Percentiles rank a stretch among this genome's conserved stretches.
These are phyloP conservation scores for Pythium dissotocum DNA, from an alignment of 352 stramenopile genomes.

Conservation along the genomic window DNA sequence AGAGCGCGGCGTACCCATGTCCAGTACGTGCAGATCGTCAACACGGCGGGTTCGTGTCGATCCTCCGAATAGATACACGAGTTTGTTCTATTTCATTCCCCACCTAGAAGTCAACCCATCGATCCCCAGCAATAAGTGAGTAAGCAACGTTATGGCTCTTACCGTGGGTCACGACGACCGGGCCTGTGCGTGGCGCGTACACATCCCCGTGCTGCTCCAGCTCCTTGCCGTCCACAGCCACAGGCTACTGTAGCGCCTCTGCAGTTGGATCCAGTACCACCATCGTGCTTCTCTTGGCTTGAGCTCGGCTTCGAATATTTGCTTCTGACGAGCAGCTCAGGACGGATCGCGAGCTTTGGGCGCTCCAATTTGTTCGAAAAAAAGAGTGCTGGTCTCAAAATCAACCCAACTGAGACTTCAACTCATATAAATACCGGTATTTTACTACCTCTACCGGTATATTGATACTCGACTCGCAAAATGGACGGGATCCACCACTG, in stretches of 20 bases:
- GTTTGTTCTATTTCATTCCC: constrained; percentile 32
- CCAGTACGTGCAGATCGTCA: constrained; percentile 82
- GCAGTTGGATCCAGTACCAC: neutral
- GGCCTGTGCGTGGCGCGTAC: neutral
- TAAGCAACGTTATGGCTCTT: neutral
- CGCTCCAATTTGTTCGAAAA: too few species aligned
- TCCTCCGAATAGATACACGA: constrained; percentile 82
- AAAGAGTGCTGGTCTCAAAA: too few species aligned
- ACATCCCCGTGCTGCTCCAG: neutral
- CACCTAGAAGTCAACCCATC: constrained; percentile 3
- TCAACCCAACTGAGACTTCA: too few species aligned
- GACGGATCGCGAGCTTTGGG: too few species aligned
- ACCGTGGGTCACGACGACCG: neutral
- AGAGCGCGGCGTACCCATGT: constrained; percentile 43
- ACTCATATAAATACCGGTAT: too few species aligned
- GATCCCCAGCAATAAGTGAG: neutral
- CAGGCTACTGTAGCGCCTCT: neutral
- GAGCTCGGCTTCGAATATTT: too few species aligned
- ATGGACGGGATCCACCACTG: too few species aligned
- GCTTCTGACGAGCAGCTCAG: too few species aligned
- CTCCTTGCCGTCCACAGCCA: neutral
- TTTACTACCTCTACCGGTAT: too few species aligned
- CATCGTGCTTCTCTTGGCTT: neutral
- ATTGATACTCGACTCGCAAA: too few species aligned
- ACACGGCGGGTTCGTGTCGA: constrained; percentile 63